Conservation (phyloP, 2,329 filamentous ascomycete genomes). For the Nemania serpens region DNA sequence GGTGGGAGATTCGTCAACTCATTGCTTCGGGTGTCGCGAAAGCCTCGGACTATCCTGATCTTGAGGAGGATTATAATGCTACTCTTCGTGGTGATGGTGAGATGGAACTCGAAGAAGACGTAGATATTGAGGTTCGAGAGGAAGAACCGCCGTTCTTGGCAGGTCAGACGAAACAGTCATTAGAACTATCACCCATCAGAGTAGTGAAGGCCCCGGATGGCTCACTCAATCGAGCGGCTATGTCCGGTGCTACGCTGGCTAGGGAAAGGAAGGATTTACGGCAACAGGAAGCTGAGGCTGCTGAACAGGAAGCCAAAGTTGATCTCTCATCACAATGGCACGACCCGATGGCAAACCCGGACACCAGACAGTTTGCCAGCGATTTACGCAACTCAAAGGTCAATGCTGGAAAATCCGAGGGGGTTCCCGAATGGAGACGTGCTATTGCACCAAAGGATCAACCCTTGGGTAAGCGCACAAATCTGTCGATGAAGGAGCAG, state of each 20-base stretch:
- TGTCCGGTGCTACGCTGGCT: slow-evolving; percentile 85
- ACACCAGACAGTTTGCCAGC: slow-evolving; percentile 85
- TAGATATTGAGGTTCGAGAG: slow-evolving; percentile 95
- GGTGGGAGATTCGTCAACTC: slow-evolving; percentile 96
- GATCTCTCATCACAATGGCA: slow-evolving; percentile 93
- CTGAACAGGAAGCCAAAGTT: slow-evolving; percentile 76
- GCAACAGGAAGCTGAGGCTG: slow-evolving; percentile 83
- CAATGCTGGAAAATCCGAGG: slow-evolving; percentile 63
- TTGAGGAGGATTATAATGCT: slow-evolving; percentile 91
- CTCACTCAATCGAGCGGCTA: slow-evolving; percentile 95
- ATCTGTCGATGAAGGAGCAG: slow-evolving; percentile 93
- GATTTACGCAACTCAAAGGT: slow-evolving; percentile 74
- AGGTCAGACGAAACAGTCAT: slow-evolving; percentile 93
- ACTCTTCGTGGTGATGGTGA: slow-evolving; percentile 84
- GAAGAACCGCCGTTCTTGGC: slow-evolving; percentile 96
- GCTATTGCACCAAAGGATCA: slow-evolving; percentile 79
- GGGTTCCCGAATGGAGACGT: slow-evolving; percentile 90
- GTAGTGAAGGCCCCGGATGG: slow-evolving; percentile 98
- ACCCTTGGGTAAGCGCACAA: slow-evolving; percentile 82
- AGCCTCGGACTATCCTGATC: slow-evolving; percentile 89
- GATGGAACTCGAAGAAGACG: slow-evolving; percentile 91
- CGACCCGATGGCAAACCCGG: slow-evolving; percentile 89
- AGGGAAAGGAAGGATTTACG: slow-evolving; percentile 89
- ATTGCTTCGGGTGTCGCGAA: slow-evolving; percentile 95
- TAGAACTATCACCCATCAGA: slow-evolving; percentile 92